Percentiles rank a stretch among this genome's conserved stretches.
phyloP scores from a whole-genome alignment of 2,329 filamentous ascomycete genomes.

The Trichoderma arundinaceum region DNA sequence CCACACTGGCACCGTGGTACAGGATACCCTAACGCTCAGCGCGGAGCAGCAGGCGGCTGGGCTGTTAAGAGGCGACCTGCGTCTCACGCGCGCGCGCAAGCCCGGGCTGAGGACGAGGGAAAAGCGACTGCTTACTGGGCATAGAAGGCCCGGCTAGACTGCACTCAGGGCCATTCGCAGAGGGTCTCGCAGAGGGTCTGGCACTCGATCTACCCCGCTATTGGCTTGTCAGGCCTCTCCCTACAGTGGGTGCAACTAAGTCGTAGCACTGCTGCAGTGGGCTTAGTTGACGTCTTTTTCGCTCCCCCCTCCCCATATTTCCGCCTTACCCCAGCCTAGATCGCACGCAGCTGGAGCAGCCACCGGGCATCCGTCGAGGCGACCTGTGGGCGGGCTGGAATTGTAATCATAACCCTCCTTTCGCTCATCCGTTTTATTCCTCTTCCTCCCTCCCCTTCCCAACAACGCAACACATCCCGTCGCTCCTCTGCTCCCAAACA shows the following conservation, averaged over 20 bases:
- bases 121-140: neutral
- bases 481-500: neutral
- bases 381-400: slow-evolving; percentile 1
- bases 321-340: slow-evolving; percentile 30
- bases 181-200: slow-evolving; percentile 2
- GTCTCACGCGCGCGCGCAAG: neutral
- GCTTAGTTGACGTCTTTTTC: slow-evolving; percentile 21
- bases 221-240: slow-evolving; percentile 25
- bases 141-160: too few relatives aligned
- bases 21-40: too few relatives aligned
- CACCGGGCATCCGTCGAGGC: slow-evolving; percentile 20
- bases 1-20: neutral
- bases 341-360: slow-evolving; percentile 27
- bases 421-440: slow-evolving; percentile 2
- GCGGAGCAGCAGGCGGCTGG: neutral
- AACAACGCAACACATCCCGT: neutral
- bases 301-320: slow-evolving; percentile 16
- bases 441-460: neutral
- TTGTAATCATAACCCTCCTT: slow-evolving; percentile 27
- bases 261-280: slow-evolving; percentile 10
- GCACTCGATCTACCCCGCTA: slow-evolving; percentile 24
- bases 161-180: neutral
- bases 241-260: slow-evolving; percentile 9
- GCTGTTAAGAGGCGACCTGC: neutral
- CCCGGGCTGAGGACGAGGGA: too few relatives aligned